A percentile compares a stretch with the other conserved stretches of the same genome.
phyloP scores from a whole-genome alignment of 106 monocot species.

The Cymbidium sinense region DNA sequence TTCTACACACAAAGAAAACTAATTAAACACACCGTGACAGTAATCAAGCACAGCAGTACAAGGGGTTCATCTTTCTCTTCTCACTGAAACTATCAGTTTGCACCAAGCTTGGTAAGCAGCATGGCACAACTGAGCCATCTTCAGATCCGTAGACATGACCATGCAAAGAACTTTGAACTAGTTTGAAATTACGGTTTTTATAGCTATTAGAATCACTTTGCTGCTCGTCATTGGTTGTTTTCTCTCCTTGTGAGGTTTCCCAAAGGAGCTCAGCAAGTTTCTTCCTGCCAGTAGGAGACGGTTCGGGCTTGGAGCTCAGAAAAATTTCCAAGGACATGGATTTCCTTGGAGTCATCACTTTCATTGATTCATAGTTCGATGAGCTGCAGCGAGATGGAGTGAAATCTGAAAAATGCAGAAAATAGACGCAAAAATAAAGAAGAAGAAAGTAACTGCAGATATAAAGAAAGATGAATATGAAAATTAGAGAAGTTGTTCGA shows the following conservation, averaged over 20 bases:
- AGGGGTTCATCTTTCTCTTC: too few species aligned
- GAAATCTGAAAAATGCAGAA: slow-evolving; percentile 46
- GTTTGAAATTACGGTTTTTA: too few species aligned
- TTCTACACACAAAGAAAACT: too few species aligned
- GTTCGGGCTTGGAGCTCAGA: slow-evolving; percentile 24
- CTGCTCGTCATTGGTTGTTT: not conserved
- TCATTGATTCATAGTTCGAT: slow-evolving; percentile 29
- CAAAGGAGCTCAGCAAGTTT: slow-evolving; percentile 46
- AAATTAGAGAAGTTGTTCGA: not conserved
- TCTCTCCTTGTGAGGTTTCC: slow-evolving; percentile 11
- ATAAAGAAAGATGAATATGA: too few species aligned
- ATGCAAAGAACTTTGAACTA: too few species aligned
- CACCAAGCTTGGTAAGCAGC: too few species aligned
- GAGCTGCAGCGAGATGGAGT: slow-evolving; percentile 67
- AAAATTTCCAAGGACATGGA: slow-evolving; percentile 10
- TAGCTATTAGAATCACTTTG: too few species aligned
- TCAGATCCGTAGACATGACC: too few species aligned
- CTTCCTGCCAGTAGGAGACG: slow-evolving; percentile 46
- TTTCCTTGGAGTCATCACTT: slow-evolving; percentile 11
- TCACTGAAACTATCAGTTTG: too few species aligned
- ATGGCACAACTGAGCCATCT: too few species aligned
- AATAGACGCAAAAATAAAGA: not conserved
- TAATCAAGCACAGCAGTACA: too few species aligned
- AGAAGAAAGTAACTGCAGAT: not conserved
- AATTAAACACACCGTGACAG: too few species aligned